These are phyloP conservation scores for Fusarium graminum DNA, from an alignment of 2,329 filamentous ascomycete genomes.

Conservation along the genomic window DNA sequence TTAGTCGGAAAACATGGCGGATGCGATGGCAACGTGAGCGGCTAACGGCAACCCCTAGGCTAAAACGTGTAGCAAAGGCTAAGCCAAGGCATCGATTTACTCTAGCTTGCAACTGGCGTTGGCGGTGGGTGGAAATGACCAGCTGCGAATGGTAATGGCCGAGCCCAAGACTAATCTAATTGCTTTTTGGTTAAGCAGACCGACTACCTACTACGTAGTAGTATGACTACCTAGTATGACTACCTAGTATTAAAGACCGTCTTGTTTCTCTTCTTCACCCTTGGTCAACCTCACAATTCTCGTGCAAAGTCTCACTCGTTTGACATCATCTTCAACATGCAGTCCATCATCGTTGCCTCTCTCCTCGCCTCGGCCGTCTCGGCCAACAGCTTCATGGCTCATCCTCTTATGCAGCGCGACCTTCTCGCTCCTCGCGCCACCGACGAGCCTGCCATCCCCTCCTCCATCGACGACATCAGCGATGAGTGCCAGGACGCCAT, in stretches of 20 bases:
- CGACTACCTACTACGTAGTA: no score
- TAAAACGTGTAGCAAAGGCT: not conserved
- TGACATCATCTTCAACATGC: slow-evolving; percentile 44
- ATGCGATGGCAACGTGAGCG: not conserved
- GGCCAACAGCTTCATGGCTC: slow-evolving; percentile 48
- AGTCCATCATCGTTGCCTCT: slow-evolving; percentile 47
- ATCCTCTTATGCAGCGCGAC: slow-evolving; percentile 48
- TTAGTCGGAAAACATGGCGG: not conserved
- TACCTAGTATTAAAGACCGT: slow-evolving; percentile 20
- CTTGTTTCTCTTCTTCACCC: slow-evolving; percentile 1
- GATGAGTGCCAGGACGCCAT: slow-evolving; percentile 45
- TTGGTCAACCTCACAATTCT: not conserved
- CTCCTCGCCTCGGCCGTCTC: slow-evolving; percentile 48
- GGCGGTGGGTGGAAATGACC: slow-evolving; percentile 33
- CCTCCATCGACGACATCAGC: slow-evolving; percentile 19
- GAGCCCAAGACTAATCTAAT: not conserved
- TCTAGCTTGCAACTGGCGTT: slow-evolving; percentile 27
- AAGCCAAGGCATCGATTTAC: not conserved
- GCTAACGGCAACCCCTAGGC: not conserved
- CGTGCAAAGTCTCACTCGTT: slow-evolving; percentile 9
- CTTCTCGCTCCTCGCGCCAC: slow-evolving; percentile 48
- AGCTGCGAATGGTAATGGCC: not conserved
- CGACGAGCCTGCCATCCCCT: slow-evolving; percentile 4
- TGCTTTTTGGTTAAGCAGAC: no score
- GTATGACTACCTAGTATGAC: no score